phyloP scores from a whole-genome alignment of 192 early-diverging fungal species.

The Cetraspora pellucida region DNA sequence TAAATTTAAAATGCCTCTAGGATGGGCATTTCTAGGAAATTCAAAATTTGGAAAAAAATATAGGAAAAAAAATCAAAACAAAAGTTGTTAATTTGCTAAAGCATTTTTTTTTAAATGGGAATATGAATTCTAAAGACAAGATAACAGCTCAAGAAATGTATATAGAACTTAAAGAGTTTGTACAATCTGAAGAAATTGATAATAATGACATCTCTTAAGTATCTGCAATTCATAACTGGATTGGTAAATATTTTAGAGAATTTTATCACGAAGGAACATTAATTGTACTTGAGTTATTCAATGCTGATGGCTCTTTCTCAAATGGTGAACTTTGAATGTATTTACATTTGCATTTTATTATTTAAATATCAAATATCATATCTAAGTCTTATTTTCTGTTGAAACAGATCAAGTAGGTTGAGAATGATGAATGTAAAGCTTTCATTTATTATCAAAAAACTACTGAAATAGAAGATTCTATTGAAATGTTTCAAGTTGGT shows the following conservation, averaged over 20 bases:
- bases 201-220: background rate
- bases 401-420: too few relatives aligned
- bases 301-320: too few relatives aligned
- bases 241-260: background rate
- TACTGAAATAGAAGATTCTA: too few relatives aligned
- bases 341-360: too few relatives aligned
- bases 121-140: background rate
- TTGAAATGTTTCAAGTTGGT: too few relatives aligned
- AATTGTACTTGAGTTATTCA: background rate
- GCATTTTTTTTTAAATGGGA: slow-evolving; percentile 1
- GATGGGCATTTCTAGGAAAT: background rate
- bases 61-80: background rate
- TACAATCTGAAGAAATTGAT: background rate
- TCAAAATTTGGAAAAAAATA: background rate
- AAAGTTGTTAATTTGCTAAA: background rate
- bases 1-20: background rate
- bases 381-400: too few relatives aligned
- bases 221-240: background rate
- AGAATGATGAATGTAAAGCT: too few relatives aligned
- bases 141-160: background rate
- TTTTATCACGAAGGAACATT: background rate
- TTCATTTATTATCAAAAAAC: too few relatives aligned
- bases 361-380: too few relatives aligned
- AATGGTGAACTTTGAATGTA: too few relatives aligned
- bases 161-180: background rate